Base-by-base conservation (phyloP, 73 alveolate species). In the Stentor roeselii region DNA sequence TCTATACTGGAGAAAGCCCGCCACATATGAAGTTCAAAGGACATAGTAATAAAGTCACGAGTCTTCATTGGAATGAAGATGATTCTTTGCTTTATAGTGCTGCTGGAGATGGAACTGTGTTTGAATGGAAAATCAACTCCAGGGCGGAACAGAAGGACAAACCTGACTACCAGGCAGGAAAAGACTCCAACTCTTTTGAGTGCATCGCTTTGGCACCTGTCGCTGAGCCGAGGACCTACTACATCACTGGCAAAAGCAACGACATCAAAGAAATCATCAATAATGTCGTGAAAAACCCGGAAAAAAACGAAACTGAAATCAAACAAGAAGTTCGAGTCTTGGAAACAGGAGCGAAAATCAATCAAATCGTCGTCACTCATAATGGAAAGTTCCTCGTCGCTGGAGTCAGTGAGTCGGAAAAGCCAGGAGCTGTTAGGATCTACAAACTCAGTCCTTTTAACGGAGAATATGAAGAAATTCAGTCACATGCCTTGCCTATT, bases 11-110 rank as follows among this genome's bases (percentile, higher is more conserved):
- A 78, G 98, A 93, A 41, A 88, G 84, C 80, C 96, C 96, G 35
- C 93, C 92, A 30, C 86, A 90, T 14, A 59, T 86, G 80, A 1
- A 40, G 15, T 60, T 3, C 3, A 4, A 31, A 83, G 58, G 32
- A 40, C 98, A 94, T 76, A 83, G 78, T 58, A 97, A 94, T 14
- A 92, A 87, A 85, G 95, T 96, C 36, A 95, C 95, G 82, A 93
- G 98, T 78, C 89, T 97, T 39, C 80, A 93, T 75, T 97, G 99
- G 99, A 87, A 91, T 36, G 96, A 92, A 76, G 99, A 97, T 83
- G 99, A 97, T 91, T 86, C 97, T 50, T 91, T 94, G 15, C 85
- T 97, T 60, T 93, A 93, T 0, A 93, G 98, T 39, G 92, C 98
- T 4, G 99, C 99, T 27, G 88, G 91, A 88, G 99, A 96, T 80